A percentile compares a stretch with the other conserved stretches of the same genome.
These are phyloP conservation scores for Backusella mclennaniae DNA, from an alignment of 192 early-diverging fungal genomes.

Conservation along the genomic window DNA sequence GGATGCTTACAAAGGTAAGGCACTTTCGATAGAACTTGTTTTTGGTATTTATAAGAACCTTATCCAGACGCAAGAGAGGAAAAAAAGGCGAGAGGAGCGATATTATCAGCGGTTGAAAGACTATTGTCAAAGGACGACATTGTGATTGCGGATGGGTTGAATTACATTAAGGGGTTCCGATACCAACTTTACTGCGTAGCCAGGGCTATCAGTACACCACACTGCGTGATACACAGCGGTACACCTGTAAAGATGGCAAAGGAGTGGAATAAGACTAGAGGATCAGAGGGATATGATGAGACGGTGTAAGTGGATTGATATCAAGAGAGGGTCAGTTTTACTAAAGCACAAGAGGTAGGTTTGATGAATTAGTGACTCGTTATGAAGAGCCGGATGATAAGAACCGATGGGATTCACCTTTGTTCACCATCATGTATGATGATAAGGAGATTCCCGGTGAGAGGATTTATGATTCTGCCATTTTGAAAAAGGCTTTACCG, in stretches of 20 bases:
- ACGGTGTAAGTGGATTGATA: slow-evolving; percentile 29
- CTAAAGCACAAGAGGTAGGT: slow-evolving; percentile 30
- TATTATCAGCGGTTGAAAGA: slow-evolving; percentile 91
- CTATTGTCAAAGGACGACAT: slow-evolving; percentile 78
- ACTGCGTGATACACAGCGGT: slow-evolving; percentile 78
- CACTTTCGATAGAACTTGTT: slow-evolving; percentile 17
- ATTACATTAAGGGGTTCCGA: slow-evolving; percentile 98
- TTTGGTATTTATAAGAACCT: background rate
- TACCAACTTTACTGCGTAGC: slow-evolving; percentile 95
- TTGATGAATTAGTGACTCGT: slow-evolving; percentile 80
- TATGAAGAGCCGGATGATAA: slow-evolving; percentile 93
- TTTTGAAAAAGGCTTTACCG: slow-evolving; percentile 68
- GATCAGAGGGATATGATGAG: slow-evolving; percentile 42
- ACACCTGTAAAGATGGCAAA: slow-evolving; percentile 52
- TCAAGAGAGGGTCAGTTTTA: background rate
- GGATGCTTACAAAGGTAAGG: slow-evolving; percentile 60
- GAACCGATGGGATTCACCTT: slow-evolving; percentile 94
- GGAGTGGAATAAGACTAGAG: slow-evolving; percentile 50
- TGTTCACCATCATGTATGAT: slow-evolving; percentile 85
- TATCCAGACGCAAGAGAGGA: slow-evolving; percentile 56
- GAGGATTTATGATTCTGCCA: slow-evolving; percentile 73
- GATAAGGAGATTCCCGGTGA: slow-evolving; percentile 63
- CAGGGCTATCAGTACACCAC: slow-evolving; percentile 80
- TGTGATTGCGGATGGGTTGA: slow-evolving; percentile 91
- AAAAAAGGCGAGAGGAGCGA: slow-evolving; percentile 81